Evolutionary conservation across 1,139 yeast genomes (phyloP).

Genomic region (Spathaspora sp.): DNA sequence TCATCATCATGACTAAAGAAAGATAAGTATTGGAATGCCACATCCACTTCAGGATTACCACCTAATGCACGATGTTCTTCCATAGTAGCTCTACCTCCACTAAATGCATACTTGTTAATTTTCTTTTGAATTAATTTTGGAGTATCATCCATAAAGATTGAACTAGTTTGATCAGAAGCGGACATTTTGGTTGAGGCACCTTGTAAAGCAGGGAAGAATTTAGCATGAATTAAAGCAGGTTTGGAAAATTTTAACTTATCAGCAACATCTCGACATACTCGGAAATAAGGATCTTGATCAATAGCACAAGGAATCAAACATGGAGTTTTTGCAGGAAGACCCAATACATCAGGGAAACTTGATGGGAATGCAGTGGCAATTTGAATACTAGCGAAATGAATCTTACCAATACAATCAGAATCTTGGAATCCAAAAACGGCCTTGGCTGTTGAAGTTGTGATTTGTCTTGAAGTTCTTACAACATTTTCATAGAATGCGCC

Average conservation of each 20-base stretch:
- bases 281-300: conserved; percentile 97
- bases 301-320: conserved; percentile 98
- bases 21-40: conserved; percentile 87
- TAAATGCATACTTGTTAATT: conserved; percentile 93
- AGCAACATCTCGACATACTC: conserved; percentile 97
- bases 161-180: conserved; percentile 77
- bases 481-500: conserved; percentile 94
- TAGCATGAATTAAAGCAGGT: conserved; percentile 90
- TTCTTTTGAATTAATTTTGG: conserved; percentile 90
- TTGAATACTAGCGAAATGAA: conserved; percentile 95
- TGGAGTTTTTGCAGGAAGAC: conserved; percentile 82
- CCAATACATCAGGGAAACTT: conserved; percentile 92
- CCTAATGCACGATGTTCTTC: conserved; percentile 91
- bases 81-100: conserved; percentile 86
- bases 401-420: conserved; percentile 89
- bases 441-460: conserved; percentile 92
- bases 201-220: conserved; percentile 97
- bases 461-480: conserved; percentile 90
- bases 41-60: conserved; percentile 95
- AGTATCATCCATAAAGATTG: conserved; percentile 93
- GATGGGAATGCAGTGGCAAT: conserved; percentile 95
- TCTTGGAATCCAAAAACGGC: conserved; percentile 98
- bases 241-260: conserved; percentile 86
- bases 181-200: conserved; percentile 98
- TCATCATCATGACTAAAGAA: conserved; percentile 90